Evolutionary conservation across 148 eudicot genomes (phyloP), one percentile per base, ranked within the genome.

Genomic region (Arctostaphylos glauca): DNA sequence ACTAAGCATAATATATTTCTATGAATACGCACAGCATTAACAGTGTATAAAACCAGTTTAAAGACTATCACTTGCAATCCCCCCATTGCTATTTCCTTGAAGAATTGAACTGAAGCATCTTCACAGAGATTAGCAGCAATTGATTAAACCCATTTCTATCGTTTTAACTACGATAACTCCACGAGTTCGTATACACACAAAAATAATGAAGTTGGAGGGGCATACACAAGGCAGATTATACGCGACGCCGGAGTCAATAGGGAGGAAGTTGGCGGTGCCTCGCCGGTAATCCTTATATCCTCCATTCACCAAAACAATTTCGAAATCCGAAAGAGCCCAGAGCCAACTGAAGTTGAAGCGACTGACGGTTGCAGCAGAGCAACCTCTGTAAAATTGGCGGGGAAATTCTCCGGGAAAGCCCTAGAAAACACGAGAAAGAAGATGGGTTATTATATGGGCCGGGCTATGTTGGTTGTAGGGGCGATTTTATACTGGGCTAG

Each of bases 201-300:
- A 1, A 21, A 53, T 31, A 49, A 76, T 31, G 16, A 18, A 58
- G 14, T 46, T 3, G 7, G 23, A 81, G 41, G 62, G 66, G 75
- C 89, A 50, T 82, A 91, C 96, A 93, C 94, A 13, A 91, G 92
- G 81, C 96, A 93, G 49, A 93, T 86, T 44, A 87, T 87, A 25
- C 94, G 92, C 55, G 90, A 80, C 14, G 87, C 56, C 0, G 90
- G 80, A 87, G 60, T 81, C 72, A 91, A 70, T 16, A 82, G 81
- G 19, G 87, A 84, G 19, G 93, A 74, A 48, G 78, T 44, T 0
- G 89, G 70, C 2, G 87, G 71, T 18, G 87, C 44, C 47, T 91
- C 92, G 8, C 89, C 71, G 1, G 87, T 87, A 15, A 81, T 14
- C 19, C 85, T 81, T 9, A 62, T 25, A 8, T 91, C 86, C 83